A percentile compares a stretch with the other conserved stretches of the same genome.
Evolutionary conservation across 345 rosid species (phyloP).

Genomic region (Bruguiera sexangula): DNA sequence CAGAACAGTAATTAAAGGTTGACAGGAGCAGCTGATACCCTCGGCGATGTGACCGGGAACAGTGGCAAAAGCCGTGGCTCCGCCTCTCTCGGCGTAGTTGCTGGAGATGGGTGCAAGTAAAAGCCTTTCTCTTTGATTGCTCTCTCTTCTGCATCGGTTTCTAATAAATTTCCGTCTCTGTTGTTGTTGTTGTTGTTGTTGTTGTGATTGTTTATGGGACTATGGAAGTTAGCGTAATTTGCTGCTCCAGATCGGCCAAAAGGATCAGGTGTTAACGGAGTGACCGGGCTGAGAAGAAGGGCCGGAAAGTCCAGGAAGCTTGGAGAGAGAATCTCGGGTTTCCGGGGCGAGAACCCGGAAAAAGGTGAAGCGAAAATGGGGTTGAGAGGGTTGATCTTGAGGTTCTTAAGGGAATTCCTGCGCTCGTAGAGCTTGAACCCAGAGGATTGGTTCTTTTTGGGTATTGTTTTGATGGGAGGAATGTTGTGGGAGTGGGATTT

Average conservation of each 20-base stretch:
- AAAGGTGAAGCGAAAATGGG: conserved; percentile 44
- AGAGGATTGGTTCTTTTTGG: conserved; percentile 66
- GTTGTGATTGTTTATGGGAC: conserved; percentile 13
- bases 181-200: background rate
- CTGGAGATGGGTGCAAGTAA: conserved; percentile 85
- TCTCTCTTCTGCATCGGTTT: conserved; percentile 58
- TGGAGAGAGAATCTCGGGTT: conserved; percentile 83
- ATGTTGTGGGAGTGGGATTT: conserved; percentile 48
- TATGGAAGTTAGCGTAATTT: conserved; percentile 17
- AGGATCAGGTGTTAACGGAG: conserved; percentile 90
- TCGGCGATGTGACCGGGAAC: conserved; percentile 81
- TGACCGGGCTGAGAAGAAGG: conserved; percentile 82
- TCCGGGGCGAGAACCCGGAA: conserved; percentile 65
- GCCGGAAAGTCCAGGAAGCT: conserved; percentile 88
- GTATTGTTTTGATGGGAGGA: conserved; percentile 88
- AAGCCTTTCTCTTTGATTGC: conserved; percentile 85
- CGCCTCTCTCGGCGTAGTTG: conserved; percentile 67
- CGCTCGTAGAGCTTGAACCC: conserved; percentile 93
- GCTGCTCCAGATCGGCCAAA: conserved; percentile 64
- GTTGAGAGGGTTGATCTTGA: conserved; percentile 76
- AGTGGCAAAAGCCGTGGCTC: conserved; percentile 86
- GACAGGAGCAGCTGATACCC: conserved; percentile 68
- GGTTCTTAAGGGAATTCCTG: conserved; percentile 77
- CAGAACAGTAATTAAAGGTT: conserved; percentile 31
- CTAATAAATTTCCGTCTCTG: conserved; percentile 11